Base-by-base conservation (phyloP, 2,329 filamentous ascomycete species). In the Dendrostoma leiphaemia region DNA sequence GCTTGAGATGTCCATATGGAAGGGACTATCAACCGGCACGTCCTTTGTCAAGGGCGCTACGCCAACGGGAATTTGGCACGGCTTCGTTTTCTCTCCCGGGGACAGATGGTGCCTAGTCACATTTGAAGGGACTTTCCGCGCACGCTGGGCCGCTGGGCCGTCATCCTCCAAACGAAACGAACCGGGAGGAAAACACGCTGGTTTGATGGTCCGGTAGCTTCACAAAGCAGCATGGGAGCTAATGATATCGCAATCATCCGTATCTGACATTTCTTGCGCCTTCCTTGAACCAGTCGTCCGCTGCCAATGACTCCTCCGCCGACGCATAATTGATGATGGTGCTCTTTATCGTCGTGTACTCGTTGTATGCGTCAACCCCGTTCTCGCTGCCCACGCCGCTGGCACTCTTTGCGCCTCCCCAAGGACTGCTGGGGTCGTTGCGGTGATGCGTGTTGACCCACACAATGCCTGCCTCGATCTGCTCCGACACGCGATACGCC, bases 381-480 rank as follows among this genome's bases (percentile, higher is more conserved):
- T 90, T 90, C 72, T 91, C 88, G 57, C 85, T 89, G 1, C 86
- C 87, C 0, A 90, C 78, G 1, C 87, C 87, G 60, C 82, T 85
- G 1, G 80, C 76, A 32, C 73, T 74, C 61, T 84, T 83, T 28
- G 81, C 73, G 1, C 86, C 84, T 24, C 86, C 87, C 86, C 86
- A 87, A 1, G 87, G 84, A 55, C 84, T 85, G 60, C 84, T 85
- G 0, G 86, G 86, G 60, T 89, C 86, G 61, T 89, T 90, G 31
- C 86, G 77, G 64, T 90, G 86, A 67, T 90, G 86, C 1, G 78
- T 90, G 53, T 77, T 76, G 37, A 79, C 73, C 76, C 78, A 81
- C 2, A 77, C 74, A 52, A 78, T 79, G 58, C 86, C 89, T 1
- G 89, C 86, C 59, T 83, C 79, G 60, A 93, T 78, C 41, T 77